Evolutionary conservation across 805 yeast species (phyloP), one percentile per base, ranked within the genome.

Genomic region (Metschnikowia bowlesiae): DNA sequence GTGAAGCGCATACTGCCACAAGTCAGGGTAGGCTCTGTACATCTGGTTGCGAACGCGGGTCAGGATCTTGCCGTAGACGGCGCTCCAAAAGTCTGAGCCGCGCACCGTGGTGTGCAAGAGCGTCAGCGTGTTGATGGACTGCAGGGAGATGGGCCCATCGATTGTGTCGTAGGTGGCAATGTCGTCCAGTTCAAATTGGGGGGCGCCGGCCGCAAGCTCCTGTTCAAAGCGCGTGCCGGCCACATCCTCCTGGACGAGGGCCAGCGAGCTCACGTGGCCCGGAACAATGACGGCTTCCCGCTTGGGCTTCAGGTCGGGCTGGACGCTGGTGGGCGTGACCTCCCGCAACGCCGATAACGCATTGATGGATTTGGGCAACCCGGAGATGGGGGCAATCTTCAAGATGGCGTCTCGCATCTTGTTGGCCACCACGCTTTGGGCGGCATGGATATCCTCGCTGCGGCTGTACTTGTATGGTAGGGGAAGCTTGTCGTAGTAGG

Each of bases 281-380:
- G 72, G 71, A 18, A 56, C 48, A 7, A 70, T 67, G 4, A 62
- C 55, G 14, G 61, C 52, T 5, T 64, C 60, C 33, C 78, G 57
- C 39, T 62, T 66, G 0, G 74, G 64, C 37, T 48, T 52, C 37
- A 13, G 34, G 13, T 43, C 50, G 4, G 61, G 52, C 43, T 51
- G 50, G 43, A 60, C 53, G 44, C 58, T 58, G 2, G 68, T 61
- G 6, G 96, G 96, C 0, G 96, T 87, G 1, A 74, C 82, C 29
- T 77, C 77, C 52, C 80, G 81, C 50, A 90, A 70, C 14, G 75
- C 73, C 59, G 80, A 84, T 60, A 91, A 68, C 1, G 95, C 79
- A 64, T 90, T 91, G 64, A 91, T 91, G 1, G 90, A 80, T 57
- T 84, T 84, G 1, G 97, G 97, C 11, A 90, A 73, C 0, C 97